A percentile compares a stretch with the other conserved stretches of the same genome.
These are phyloP conservation scores for Didymosphaeria variabile DNA, from an alignment of 2,329 filamentous ascomycete genomes.

Conservation along the genomic window DNA sequence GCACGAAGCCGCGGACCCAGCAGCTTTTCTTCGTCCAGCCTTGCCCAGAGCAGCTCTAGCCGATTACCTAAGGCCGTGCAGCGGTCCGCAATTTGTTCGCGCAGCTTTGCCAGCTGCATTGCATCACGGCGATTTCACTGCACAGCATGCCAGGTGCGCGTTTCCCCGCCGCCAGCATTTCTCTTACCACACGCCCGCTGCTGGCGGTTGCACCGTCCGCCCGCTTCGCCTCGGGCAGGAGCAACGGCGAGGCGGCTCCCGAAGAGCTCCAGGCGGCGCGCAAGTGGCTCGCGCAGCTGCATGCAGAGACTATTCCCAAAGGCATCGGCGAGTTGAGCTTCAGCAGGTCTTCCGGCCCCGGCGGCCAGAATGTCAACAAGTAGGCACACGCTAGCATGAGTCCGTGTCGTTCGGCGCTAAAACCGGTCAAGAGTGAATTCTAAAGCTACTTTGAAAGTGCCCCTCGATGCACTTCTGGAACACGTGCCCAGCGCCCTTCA, in stretches of 20 bases:
- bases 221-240: slow-evolving; percentile 15
- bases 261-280: slow-evolving; percentile 57
- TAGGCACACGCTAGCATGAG: slow-evolving; percentile 40
- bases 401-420: slow-evolving; percentile 22
- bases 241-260: slow-evolving; percentile 24
- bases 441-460: slow-evolving; percentile 70
- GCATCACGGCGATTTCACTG: slow-evolving; percentile 25
- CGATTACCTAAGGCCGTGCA: slow-evolving; percentile 1
- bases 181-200: slow-evolving; percentile 15
- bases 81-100: neutral
- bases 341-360: slow-evolving; percentile 70
- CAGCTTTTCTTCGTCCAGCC: slow-evolving; percentile 9
- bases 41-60: neutral
- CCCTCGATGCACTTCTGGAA: slow-evolving; percentile 61
- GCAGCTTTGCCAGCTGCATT: neutral
- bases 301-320: slow-evolving; percentile 63
- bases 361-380: slow-evolving; percentile 76
- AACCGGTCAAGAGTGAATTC: slow-evolving; percentile 65
- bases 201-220: slow-evolving; percentile 15
- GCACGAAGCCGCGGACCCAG: slow-evolving; percentile 4
- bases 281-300: slow-evolving; percentile 64
- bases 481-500: slow-evolving; percentile 65
- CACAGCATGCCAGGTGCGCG: slow-evolving; percentile 14
- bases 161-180: slow-evolving; percentile 15
- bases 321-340: slow-evolving; percentile 67